Evolutionary conservation across 192 early-diverging fungal species (phyloP).

Genomic region (Mortierella alpina): DNA sequence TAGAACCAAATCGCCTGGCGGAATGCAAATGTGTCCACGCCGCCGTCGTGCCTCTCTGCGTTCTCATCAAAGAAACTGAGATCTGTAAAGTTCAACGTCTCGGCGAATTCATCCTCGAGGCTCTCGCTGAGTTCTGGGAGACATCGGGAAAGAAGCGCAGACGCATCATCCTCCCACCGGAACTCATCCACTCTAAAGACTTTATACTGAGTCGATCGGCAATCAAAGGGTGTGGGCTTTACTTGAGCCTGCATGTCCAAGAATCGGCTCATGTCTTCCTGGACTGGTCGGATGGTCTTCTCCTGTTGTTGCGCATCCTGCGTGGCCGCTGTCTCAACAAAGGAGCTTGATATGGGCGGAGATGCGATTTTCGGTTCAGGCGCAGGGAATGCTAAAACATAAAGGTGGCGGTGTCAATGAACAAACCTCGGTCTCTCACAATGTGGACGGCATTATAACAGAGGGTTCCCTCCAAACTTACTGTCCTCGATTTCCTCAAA

Average conservation of each 20-base stretch:
- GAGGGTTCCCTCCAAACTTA: constrained; percentile 3
- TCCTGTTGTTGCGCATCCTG: constrained; percentile 23
- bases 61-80: constrained; percentile 62
- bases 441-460: background rate
- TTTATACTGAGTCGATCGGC: constrained; percentile 36
- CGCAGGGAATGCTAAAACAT: constrained; percentile 36
- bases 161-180: constrained; percentile 70
- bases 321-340: constrained; percentile 2
- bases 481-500: constrained; percentile 53
- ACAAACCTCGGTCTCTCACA: background rate
- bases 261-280: constrained; percentile 63
- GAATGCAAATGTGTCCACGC: constrained; percentile 65
- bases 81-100: constrained; percentile 65
- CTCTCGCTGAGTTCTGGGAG: constrained; percentile 63
- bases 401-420: background rate
- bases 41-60: constrained; percentile 53
- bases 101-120: constrained; percentile 62
- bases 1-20: constrained; percentile 69
- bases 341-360: constrained; percentile 25
- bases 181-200: constrained; percentile 65
- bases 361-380: constrained; percentile 34
- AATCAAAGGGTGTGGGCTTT: constrained; percentile 51
- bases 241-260: constrained; percentile 44
- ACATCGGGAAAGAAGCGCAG: constrained; percentile 57
- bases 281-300: constrained; percentile 40